Evolutionary conservation across 2,329 filamentous ascomycete genomes (phyloP).

Genomic region (Pseudohalonectria lignicola): DNA sequence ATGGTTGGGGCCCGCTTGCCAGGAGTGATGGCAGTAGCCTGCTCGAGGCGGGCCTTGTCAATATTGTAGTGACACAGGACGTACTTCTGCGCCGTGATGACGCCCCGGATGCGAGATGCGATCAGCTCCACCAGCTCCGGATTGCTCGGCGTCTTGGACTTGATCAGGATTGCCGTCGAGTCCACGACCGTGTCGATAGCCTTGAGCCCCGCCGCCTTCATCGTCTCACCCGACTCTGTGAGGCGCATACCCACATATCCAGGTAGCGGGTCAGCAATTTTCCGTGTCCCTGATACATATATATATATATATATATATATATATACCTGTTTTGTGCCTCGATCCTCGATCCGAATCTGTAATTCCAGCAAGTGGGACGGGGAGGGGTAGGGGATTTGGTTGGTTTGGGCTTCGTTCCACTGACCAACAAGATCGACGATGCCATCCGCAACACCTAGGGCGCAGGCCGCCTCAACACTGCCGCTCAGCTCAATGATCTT

Average conservation of each 20-base stretch:
- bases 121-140: conserved; percentile 74
- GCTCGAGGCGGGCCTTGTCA: conserved; percentile 53
- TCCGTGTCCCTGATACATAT: too few relatives aligned
- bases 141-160: conserved; percentile 75
- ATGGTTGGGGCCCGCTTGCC: conserved; percentile 90
- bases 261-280: too few relatives aligned
- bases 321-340: too few relatives aligned
- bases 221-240: conserved; percentile 86
- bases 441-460: conserved; percentile 87
- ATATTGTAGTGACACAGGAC: conserved; percentile 97
- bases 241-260: background rate
- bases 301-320: too few relatives aligned
- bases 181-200: conserved; percentile 90
- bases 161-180: conserved; percentile 82
- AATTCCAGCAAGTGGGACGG: background rate
- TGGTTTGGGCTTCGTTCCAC: too few relatives aligned
- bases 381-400: background rate
- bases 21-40: conserved; percentile 70
- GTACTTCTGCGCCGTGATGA: conserved; percentile 90
- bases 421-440: conserved; percentile 97
- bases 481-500: conserved; percentile 91
- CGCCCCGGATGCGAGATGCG: conserved; percentile 75
- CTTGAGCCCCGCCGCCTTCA: conserved; percentile 89
- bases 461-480: conserved; percentile 94
- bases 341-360: too few relatives aligned